Conservation (phyloP, 1,284 basidiomycete genomes). For the Paramarasmius palmivorus region DNA sequence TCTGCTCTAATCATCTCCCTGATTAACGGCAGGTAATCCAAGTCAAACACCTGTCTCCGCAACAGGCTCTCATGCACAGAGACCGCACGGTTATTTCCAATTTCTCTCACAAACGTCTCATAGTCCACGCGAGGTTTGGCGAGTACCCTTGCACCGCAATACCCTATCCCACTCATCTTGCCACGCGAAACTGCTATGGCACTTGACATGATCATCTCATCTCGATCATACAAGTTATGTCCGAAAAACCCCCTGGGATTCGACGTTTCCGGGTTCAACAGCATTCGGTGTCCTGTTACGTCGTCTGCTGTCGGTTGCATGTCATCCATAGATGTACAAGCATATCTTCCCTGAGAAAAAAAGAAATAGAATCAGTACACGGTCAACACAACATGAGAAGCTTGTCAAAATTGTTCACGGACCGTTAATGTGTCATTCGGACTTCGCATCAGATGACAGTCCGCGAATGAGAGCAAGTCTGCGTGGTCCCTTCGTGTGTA, state of each 20-base stretch:
- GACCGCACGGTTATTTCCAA: slow-evolving; percentile 30
- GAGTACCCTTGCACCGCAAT: slow-evolving; percentile 29
- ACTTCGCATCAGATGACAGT: slow-evolving; percentile 48
- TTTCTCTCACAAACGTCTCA: slow-evolving; percentile 42
- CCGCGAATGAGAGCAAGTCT: slow-evolving; percentile 55
- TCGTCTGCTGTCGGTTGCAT: slow-evolving; percentile 6
- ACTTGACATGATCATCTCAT: slow-evolving; percentile 48
- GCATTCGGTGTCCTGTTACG: slow-evolving; percentile 7
- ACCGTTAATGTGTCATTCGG: slow-evolving; percentile 44
- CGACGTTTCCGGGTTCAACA: slow-evolving; percentile 15
- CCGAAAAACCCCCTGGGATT: slow-evolving; percentile 15
- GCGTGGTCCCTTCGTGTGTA: slow-evolving; percentile 26
- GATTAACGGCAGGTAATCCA: slow-evolving; percentile 76
- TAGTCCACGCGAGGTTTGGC: slow-evolving; percentile 42
- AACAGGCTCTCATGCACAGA: slow-evolving; percentile 30
- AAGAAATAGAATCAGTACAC: not conserved
- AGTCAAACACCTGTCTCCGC: slow-evolving; percentile 43
- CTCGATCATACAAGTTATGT: slow-evolving; percentile 38
- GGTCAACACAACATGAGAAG: slow-evolving; percentile 16
- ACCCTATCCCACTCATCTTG: slow-evolving; percentile 28
- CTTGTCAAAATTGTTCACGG: slow-evolving; percentile 21
- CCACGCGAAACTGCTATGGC: slow-evolving; percentile 48
- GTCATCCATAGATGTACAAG: not conserved
- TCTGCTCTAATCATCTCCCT: slow-evolving; percentile 70
- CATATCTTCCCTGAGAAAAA: not conserved